These are phyloP conservation scores for Lasiosphaeria miniovina DNA, from an alignment of 495 filamentous ascomycete genomes.

Conservation along the genomic window DNA sequence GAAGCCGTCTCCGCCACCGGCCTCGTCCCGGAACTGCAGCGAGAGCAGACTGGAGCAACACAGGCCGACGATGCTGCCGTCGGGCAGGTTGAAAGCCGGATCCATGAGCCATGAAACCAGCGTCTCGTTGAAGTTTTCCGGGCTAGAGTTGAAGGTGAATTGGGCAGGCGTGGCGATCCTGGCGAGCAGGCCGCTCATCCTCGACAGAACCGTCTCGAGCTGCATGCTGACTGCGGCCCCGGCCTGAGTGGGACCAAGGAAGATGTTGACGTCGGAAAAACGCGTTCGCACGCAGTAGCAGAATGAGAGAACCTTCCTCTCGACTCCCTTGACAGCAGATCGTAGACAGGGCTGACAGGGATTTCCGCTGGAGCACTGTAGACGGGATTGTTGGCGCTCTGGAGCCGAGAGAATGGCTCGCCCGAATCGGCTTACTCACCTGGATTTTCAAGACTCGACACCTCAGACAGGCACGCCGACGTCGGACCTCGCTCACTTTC, in stretches of 20 bases:
- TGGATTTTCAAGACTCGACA: constrained; percentile 68
- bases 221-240: constrained; percentile 18
- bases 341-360: constrained; percentile 25
- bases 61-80: constrained; percentile 29
- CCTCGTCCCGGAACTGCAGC: constrained; percentile 24
- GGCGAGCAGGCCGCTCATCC: constrained; percentile 27
- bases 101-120: constrained; percentile 30
- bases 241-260: constrained; percentile 5
- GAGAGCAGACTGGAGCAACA: constrained; percentile 31
- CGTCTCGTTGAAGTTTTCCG: constrained; percentile 22
- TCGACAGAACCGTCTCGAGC: constrained; percentile 22
- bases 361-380: constrained; percentile 28
- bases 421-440: constrained; percentile 15
- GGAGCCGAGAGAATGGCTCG: neutral
- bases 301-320: constrained; percentile 26
- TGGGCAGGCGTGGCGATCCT: constrained; percentile 25
- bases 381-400: neutral
- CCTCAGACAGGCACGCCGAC: constrained; percentile 68
- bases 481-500: constrained; percentile 65
- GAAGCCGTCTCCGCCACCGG: constrained; percentile 15
- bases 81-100: constrained; percentile 22
- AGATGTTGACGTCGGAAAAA: constrained; percentile 32
- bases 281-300: constrained; percentile 28
- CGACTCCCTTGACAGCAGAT: constrained; percentile 23
- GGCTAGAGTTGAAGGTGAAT: constrained; percentile 18